These are phyloP conservation scores for Crithidia expoeki DNA, from an alignment of 208 protist genomes.

Conservation along the genomic window DNA sequence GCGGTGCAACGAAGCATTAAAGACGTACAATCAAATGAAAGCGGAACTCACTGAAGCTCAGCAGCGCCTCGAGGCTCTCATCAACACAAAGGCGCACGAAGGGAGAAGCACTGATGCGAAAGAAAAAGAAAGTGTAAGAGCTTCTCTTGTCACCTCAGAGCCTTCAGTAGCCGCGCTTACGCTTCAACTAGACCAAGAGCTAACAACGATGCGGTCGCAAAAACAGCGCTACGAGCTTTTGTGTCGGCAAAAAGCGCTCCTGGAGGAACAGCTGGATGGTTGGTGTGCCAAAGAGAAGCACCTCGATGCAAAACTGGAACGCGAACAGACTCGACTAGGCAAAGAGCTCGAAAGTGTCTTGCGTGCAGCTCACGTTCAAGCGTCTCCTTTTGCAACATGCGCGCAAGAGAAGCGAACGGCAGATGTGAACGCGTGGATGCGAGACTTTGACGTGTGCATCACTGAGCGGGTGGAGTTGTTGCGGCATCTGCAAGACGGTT, in stretches of 20 bases:
- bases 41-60: constrained; percentile 9
- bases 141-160: background rate
- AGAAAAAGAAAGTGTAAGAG: background rate
- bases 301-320: background rate
- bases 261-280: constrained; percentile 8
- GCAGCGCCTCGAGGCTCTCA: background rate
- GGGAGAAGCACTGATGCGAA: background rate
- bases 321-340: background rate
- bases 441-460: constrained; percentile 18
- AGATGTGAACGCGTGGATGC: background rate
- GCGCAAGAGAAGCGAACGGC: too few species aligned
- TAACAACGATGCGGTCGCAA: constrained; percentile 16
- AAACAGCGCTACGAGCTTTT: constrained; percentile 11
- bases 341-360: background rate
- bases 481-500: constrained; percentile 3
- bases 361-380: background rate
- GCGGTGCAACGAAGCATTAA: background rate
- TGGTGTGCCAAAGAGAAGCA: background rate
- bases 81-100: background rate
- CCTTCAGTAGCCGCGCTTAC: constrained; percentile 1
- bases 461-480: constrained; percentile 14
- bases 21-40: background rate
- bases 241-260: constrained; percentile 5
- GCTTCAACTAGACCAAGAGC: constrained; percentile 12
- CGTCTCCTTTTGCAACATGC: background rate